Evolutionary conservation across 371 early-diverging fungal species (phyloP), one percentile per base, ranked within the genome.

Genomic region (Apophysomyces variabilis): DNA sequence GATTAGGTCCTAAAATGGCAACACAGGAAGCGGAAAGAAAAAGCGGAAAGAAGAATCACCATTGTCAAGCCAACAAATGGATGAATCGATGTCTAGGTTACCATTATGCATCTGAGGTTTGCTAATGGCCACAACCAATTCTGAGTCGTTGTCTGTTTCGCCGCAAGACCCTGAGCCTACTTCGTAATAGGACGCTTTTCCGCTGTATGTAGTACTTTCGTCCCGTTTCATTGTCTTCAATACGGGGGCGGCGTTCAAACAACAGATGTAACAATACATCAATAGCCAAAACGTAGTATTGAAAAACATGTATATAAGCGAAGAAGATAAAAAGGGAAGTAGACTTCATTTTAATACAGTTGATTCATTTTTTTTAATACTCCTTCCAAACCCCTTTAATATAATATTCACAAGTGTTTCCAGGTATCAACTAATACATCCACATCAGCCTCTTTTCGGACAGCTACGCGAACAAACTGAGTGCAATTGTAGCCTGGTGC

Each of bases 381-480:
- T 39, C 60, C 37, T 50, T 63, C 18, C 41, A 16, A 35, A 36
- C n/a, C 16, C 57, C 32, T n/a, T 43, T 50, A 50, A 21, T 46
- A 38, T 47, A 35, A 16, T 11, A 38, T 69, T 71, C 79, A 86
- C 50, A 90, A 77, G 32, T 78, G 57, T 69, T 81, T 73, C 90
- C 89, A 89, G 44, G 94, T 91, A 9, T 81, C 60, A 32, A 92
- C 60, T 54, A 94, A 74, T 37, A 89, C 74, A 65, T 81, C 83
- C 13, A 89, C 80, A 68, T 87, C 78, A 44, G 80, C 65, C 54
- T 92, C 88, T 63, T 86, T 82, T 32, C 94, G 87, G 13, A 93
- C 94, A 35, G 94, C 94, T 14, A 94, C 80, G 59, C 94, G 85
- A 16, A 94, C 85, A 84, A 86, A 88, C 1, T 91, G 84, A 7